These are phyloP conservation scores for Dactylonectria estremocensis DNA, from an alignment of 2,329 filamentous ascomycete species.

Conservation along the genomic window DNA sequence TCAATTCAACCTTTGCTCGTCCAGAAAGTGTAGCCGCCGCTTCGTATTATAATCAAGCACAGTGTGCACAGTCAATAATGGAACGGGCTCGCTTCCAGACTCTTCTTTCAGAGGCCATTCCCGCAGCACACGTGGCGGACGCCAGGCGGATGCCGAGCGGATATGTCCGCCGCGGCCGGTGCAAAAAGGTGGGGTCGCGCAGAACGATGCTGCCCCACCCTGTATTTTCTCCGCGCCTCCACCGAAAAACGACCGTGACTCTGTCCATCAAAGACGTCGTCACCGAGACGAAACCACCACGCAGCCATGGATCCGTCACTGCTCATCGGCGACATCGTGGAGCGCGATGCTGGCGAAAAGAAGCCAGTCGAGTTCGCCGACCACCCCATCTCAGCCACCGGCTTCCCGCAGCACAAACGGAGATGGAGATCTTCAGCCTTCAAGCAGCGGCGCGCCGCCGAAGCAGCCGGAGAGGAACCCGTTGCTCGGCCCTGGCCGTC, in stretches of 20 bases:
- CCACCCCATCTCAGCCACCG: constrained; percentile 65
- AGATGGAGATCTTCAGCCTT: constrained; percentile 82
- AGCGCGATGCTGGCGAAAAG: constrained; percentile 74
- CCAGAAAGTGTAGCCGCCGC: background rate
- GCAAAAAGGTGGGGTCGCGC: constrained; percentile 35
- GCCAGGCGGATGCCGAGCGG: constrained; percentile 27
- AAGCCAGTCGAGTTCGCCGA: constrained; percentile 74
- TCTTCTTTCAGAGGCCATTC: background rate
- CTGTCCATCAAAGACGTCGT: constrained; percentile 17
- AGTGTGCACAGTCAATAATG: background rate
- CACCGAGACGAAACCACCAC: constrained; percentile 17
- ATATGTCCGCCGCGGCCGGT: constrained; percentile 35
- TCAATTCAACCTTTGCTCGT: background rate
- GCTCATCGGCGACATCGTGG: constrained; percentile 83
- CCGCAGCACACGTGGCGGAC: constrained; percentile 37
- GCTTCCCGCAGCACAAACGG: constrained; percentile 92
- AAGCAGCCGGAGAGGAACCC: constrained; percentile 32
- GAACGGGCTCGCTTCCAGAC: constrained; percentile 4
- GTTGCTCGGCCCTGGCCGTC: constrained; percentile 22
- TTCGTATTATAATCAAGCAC: background rate
- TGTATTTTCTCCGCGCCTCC: constrained; percentile 41
- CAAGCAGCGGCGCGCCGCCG: constrained; percentile 70
- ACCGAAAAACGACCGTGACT: constrained; percentile 41
- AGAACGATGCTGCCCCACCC: constrained; percentile 37
- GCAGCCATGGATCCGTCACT: constrained; percentile 61